Percentiles rank a stretch among this genome's conserved stretches.
phyloP scores from a whole-genome alignment of 345 rosid genomes.

The Pugionium dolabratum region DNA sequence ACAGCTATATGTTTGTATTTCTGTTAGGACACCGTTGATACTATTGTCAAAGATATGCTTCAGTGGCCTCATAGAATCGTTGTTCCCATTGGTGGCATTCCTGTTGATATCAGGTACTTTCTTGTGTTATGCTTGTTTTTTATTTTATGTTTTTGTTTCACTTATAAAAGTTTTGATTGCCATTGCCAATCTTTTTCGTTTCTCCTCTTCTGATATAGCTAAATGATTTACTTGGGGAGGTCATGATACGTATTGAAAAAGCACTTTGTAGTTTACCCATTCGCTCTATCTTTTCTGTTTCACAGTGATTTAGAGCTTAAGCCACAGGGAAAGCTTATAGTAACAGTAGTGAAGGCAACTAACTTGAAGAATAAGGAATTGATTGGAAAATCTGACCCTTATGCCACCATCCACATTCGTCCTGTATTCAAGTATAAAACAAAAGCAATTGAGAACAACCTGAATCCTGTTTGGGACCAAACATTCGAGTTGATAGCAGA shows the following conservation, averaged over 20 bases:
- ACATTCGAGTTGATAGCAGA: constrained; percentile 85
- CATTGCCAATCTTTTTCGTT: background rate
- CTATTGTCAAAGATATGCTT: constrained; percentile 89
- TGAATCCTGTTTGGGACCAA: constrained; percentile 94
- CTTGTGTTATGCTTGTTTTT: constrained; percentile 15
- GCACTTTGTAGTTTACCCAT: constrained; percentile 1
- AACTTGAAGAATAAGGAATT: constrained; percentile 95
- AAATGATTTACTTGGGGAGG: too few relatives aligned
- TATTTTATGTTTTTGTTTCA: background rate
- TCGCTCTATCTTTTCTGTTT: constrained; percentile 20
- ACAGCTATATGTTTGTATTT: constrained; percentile 19
- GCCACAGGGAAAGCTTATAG: constrained; percentile 83
- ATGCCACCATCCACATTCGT: constrained; percentile 67
- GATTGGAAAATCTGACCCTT: constrained; percentile 99
- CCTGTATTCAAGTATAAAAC: constrained; percentile 90
- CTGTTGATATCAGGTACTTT: constrained; percentile 77
- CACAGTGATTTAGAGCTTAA: constrained; percentile 95
- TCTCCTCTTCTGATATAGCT: too few relatives aligned
- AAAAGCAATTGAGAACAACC: constrained; percentile 76
- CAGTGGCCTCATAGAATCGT: constrained; percentile 99
- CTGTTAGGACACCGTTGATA: constrained; percentile 78
- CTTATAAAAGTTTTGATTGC: background rate
- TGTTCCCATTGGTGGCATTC: constrained; percentile 93
- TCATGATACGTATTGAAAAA: background rate
- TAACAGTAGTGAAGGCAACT: constrained; percentile 73